Evolutionary conservation across 2,329 filamentous ascomycete genomes (phyloP), one percentile per base, ranked within the genome.

Genomic region (Macroventuria anomochaeta): DNA sequence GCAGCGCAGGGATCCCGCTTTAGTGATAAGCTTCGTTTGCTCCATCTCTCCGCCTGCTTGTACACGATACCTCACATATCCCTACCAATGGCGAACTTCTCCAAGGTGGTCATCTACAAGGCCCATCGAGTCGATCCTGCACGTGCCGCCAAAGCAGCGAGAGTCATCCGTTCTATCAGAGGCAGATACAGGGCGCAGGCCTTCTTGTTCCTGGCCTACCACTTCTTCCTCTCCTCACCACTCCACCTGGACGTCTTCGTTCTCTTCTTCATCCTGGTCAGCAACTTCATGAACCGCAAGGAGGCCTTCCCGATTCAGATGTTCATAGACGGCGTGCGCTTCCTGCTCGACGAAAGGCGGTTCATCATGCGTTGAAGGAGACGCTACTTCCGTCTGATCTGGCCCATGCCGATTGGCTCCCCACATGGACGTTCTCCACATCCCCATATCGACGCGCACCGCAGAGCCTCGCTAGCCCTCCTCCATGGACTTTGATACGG

Each of bases 401-500:
- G 3, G 20, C 15, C 18, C 40, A 15, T 48, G 44, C 68, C 67
- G 64, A 71, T 72, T 71, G 68, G 68, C 48, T 56, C 63, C 64
- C 65, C 68, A 39, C 52, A 46, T 39, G 15, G 15, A 7, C 25
- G 8, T n/a, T 21, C 8, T 25, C 37, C 46, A n/a, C n/a, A n/a
- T n/a, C n/a, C 29, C 15, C 33, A 53, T 33, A 41, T 57, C 50
- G 28, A 54, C 44, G 25, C 37, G 18, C 46, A 34, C 50, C 46
- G 46, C 43, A 53, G 55, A 52, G 28, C 57, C 36, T 51, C 46
- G 46, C 55, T 33, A 55, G n/a, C 36, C 40, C 46, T 41, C 42
- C 53, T 37, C 57, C 37, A 75, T 75, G 72, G 70, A 75, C 61
- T 62, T 73, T 53, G 71, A 73, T 43, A 64, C 66, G 4, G 63